These are phyloP conservation scores for Boletellus ananiceps DNA, from an alignment of 768 basidiomycete species.

Conservation along the genomic window DNA sequence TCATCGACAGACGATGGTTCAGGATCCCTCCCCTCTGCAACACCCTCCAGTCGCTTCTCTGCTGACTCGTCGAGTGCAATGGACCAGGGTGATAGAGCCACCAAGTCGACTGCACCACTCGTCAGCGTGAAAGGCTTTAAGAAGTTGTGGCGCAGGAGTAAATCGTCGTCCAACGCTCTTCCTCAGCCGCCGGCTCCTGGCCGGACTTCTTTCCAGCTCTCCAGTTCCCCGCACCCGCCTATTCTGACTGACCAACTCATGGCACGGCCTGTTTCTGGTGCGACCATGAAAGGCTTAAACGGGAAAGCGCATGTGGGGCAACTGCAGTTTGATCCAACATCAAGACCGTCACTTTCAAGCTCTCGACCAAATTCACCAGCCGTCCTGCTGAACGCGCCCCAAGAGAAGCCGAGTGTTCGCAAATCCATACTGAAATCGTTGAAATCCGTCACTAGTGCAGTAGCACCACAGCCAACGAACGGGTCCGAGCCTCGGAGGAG, in stretches of 20 bases:
- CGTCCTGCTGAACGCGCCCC: slow-evolving; percentile 18
- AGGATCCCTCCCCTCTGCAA: slow-evolving; percentile 19
- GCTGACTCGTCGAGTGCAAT: slow-evolving; percentile 53
- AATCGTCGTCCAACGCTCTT: slow-evolving; percentile 34
- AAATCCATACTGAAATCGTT: slow-evolving; percentile 72
- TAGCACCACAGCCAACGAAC: slow-evolving; percentile 27
- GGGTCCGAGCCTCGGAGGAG: slow-evolving; percentile 35
- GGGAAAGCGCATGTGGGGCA: slow-evolving; percentile 37
- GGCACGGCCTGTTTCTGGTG: slow-evolving; percentile 25
- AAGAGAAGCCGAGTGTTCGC: slow-evolving; percentile 45
- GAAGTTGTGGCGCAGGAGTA: slow-evolving; percentile 76
- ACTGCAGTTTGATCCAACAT: slow-evolving; percentile 69
- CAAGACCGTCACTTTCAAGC: slow-evolving; percentile 32
- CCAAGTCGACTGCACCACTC: slow-evolving; percentile 42
- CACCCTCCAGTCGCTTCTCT: slow-evolving; percentile 66
- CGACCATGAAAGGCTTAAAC: slow-evolving; percentile 12
- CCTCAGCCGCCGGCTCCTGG: slow-evolving; percentile 35
- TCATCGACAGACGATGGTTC: slow-evolving; percentile 21
- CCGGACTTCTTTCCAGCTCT: slow-evolving; percentile 32
- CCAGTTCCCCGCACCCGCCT: slow-evolving; percentile 30
- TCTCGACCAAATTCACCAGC: slow-evolving; percentile 30
- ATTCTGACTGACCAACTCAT: slow-evolving; percentile 30
- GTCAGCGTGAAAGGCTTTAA: slow-evolving; percentile 73
- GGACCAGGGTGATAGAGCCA: slow-evolving; percentile 28
- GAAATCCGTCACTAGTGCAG: slow-evolving; percentile 44